Evolutionary conservation across 140 eudicot genomes (phyloP).

Genomic region (Oenanthe javanica): DNA sequence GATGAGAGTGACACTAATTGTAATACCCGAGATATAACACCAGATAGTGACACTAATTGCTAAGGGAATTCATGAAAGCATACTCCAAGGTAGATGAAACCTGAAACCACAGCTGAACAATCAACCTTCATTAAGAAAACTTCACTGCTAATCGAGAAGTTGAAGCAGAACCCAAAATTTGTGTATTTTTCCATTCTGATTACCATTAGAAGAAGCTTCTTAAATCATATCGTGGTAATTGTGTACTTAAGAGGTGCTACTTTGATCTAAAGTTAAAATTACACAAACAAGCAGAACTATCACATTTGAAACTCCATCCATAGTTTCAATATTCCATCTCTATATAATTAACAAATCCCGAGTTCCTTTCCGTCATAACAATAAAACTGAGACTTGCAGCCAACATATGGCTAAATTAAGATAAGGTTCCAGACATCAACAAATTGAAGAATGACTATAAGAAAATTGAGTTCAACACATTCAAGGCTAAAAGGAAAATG

Average conservation of each 20-base stretch:
- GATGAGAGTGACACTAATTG: not conserved
- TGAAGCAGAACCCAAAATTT: not conserved
- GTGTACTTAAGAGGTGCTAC: too few species aligned
- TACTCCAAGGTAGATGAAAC: not conserved
- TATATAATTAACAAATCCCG: too few species aligned
- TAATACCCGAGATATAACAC: not conserved
- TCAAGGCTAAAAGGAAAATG: not conserved
- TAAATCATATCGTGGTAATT: not conserved
- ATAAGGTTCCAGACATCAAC: not conserved
- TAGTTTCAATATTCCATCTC: not conserved
- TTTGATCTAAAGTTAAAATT: not conserved
- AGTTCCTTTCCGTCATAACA: too few species aligned
- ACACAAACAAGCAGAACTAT: not conserved
- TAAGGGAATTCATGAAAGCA: not conserved
- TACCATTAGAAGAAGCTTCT: not conserved
- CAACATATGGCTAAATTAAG: too few species aligned
- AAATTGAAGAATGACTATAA: too few species aligned
- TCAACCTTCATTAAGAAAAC: not conserved
- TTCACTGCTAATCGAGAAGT: not conserved
- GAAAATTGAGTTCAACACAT: not conserved
- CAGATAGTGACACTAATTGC: not conserved
- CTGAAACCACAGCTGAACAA: not conserved
- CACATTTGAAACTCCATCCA: not conserved
- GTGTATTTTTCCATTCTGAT: not conserved
- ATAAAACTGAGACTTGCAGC: too few species aligned